Evolutionary conservation across 345 rosid genomes (phyloP), one percentile per base, ranked within the genome.

Genomic region (Schrenkiella parvula): DNA sequence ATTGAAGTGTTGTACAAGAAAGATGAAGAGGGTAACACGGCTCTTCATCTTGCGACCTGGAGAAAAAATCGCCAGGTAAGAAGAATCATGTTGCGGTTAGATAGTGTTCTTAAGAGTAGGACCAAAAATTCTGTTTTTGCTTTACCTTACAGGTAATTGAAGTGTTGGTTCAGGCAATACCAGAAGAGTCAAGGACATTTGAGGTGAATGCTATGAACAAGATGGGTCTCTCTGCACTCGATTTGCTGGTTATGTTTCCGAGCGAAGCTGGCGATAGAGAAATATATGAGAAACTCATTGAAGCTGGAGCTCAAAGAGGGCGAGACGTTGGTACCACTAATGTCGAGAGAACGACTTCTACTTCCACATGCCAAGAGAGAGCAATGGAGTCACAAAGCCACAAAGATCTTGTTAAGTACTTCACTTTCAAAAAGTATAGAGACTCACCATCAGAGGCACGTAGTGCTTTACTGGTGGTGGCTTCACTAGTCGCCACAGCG

Each of bases 231-330:
- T 76, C 88, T 23, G 82, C 88, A 3, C 48, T 85, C 15, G 86
- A 82, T 66, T 21, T 84, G 66, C 74, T 82, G 5, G 64, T 73
- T 64, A 84, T 84, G 13, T 81, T 84, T 73, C 85, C 82, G 11
- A 87, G 88, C 15, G 83, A 85, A 82, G 87, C 84, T 15, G 87
- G 88, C 0, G 87, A 87, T 22, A 69, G 83, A 67, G 88, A 87
- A 79, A 81, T 85, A 2, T 56, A 61, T 0, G 87, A 82, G 51
- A 78, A 68, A 61, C 84, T 82, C 62, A 69, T 12, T 3, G 21
- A 28, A 8, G 78, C 83, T 13, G 88, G 88, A 61, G 88, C 81
- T 42, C 43, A 52, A 38, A 75, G 66, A 55, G 77, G 73, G 4
- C 64, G 43, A 64, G 80, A 83, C 6, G n/a, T 55, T 13, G 62